Base-by-base conservation (phyloP, 2,329 filamentous ascomycete species). In the Thielaviopsis cerberus region DNA sequence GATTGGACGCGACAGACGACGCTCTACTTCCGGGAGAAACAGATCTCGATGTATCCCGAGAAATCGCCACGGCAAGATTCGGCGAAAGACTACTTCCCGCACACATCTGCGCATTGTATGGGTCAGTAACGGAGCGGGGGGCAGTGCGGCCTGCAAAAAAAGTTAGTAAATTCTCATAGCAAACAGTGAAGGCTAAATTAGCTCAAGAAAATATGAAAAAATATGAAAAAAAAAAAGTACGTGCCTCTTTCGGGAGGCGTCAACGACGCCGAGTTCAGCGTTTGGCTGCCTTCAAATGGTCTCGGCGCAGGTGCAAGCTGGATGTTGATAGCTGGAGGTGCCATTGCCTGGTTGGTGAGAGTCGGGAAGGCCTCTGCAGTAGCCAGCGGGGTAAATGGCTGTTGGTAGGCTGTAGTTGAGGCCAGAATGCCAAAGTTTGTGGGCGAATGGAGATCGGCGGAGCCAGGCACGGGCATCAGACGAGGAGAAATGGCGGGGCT, bases 271-370 rank as follows among this genome's bases (percentile, higher is more conserved):
- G n/a, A 76, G 75, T 27, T 77, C 71, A 66, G 86, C 87, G 22
- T 77, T 74, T 26, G 79, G 78, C 65, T 80, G 80, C 58, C 55
- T 53, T 69, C 67, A 58, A 70, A 71, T 30, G 63, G 57, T 34
- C 63, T 64, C 26, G 63, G 64, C 85, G 80, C 8, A 24, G 90
- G 90, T 17, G 89, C 90, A 69, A 88, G 89, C 67, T 95, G 87
- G 64, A 96, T 92, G 67, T 92, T 94, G 70, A 96, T 96, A 55
- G 90, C 87, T 0, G 90, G 90, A n/a, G 90, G 87, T 3, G 85
- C 85, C 83, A 94, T 92, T 24, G 74, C 71, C 58, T 74, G 72
- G 20, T 55, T 59, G 34, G 67, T 67, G 15, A 81, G 68, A 27
- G 72, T 68, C 5, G 78, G 76, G 63, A 81, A 82, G 7, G 76